Percentiles rank a stretch among this genome's conserved stretches.
Conservation (phyloP, 2,329 filamentous ascomycete genomes). For the Davidsoniella virescens region DNA sequence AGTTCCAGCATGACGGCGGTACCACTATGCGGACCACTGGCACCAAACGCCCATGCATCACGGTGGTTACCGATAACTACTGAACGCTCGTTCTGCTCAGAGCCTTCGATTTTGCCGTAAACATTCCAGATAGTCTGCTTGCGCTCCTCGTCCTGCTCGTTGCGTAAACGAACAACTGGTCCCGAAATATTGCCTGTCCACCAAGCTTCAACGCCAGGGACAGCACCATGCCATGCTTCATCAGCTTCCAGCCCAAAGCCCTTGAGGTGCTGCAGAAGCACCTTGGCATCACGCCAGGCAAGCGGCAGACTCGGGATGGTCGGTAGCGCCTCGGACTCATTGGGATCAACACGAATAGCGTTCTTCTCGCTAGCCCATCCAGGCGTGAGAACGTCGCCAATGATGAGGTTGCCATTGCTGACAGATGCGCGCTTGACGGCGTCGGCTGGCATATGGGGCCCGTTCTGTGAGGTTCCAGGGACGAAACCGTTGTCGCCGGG, state of each 20-base stretch:
- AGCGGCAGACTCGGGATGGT: slow-evolving; percentile 83
- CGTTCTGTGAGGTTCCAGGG: slow-evolving; percentile 59
- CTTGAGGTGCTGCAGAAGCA: slow-evolving; percentile 57
- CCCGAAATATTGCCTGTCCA: slow-evolving; percentile 66
- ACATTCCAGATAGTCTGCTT: slow-evolving; percentile 86
- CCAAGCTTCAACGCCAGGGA: slow-evolving; percentile 61
- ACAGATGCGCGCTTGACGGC: slow-evolving; percentile 73
- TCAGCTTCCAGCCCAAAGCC: slow-evolving; percentile 57
- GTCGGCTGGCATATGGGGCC: slow-evolving; percentile 64
- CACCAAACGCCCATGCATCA: slow-evolving; percentile 82
- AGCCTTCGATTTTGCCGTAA: slow-evolving; percentile 66
- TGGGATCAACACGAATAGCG: slow-evolving; percentile 47
- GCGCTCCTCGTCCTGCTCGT: slow-evolving; percentile 70
- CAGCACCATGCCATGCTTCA: slow-evolving; percentile 57
- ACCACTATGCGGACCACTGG: slow-evolving; percentile 70
- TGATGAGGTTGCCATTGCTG: slow-evolving; percentile 61
- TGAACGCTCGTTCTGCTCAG: slow-evolving; percentile 67
- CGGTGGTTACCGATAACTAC: slow-evolving; percentile 88
- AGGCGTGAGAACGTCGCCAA: slow-evolving; percentile 85
- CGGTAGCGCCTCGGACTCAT: slow-evolving; percentile 55
- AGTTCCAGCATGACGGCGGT: slow-evolving; percentile 87
- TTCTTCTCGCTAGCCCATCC: slow-evolving; percentile 61
- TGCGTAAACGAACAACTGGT: slow-evolving; percentile 65
- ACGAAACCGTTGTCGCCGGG: slow-evolving; percentile 70
- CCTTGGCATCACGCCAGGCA: slow-evolving; percentile 75